phyloP scores from a whole-genome alignment of 1,284 basidiomycete genomes.

The Leccinum fuscescens region DNA sequence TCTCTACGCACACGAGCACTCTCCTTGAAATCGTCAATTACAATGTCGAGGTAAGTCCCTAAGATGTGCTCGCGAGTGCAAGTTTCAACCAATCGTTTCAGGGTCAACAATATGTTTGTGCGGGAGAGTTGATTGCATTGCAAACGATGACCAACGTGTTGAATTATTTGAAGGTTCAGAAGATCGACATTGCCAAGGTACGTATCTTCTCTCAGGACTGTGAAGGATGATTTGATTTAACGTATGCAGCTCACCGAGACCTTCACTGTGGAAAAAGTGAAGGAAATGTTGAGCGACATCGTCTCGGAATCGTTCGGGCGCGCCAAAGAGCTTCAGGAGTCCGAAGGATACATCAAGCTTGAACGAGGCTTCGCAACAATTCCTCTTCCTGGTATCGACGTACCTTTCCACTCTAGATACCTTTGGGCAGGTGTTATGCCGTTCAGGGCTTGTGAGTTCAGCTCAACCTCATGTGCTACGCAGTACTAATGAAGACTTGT shows the following conservation, averaged over 20 bases:
- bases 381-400: slow-evolving; percentile 95
- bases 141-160: slow-evolving; percentile 95
- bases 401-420: slow-evolving; percentile 98
- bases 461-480: slow-evolving; percentile 8
- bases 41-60: slow-evolving; percentile 81
- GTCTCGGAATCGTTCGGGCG: slow-evolving; percentile 80
- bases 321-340: slow-evolving; percentile 77
- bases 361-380: slow-evolving; percentile 97
- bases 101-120: slow-evolving; percentile 97
- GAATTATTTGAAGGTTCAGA: slow-evolving; percentile 95
- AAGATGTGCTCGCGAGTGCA: background rate
- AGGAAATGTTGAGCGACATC: slow-evolving; percentile 90
- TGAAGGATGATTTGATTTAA: slow-evolving; percentile 4
- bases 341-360: slow-evolving; percentile 88
- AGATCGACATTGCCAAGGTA: slow-evolving; percentile 94
- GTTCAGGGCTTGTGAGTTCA: slow-evolving; percentile 80
- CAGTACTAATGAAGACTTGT: slow-evolving; percentile 20
- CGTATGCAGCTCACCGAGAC: slow-evolving; percentile 74
- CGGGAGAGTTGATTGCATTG: slow-evolving; percentile 90
- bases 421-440: slow-evolving; percentile 98
- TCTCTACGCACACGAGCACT: slow-evolving; percentile 73
- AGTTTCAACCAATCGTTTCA: slow-evolving; percentile 29
- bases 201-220: slow-evolving; percentile 2
- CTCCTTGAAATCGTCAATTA: slow-evolving; percentile 97
- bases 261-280: slow-evolving; percentile 84